Conservation (phyloP, 805 yeast species). For the Candida sanyiensis region DNA sequence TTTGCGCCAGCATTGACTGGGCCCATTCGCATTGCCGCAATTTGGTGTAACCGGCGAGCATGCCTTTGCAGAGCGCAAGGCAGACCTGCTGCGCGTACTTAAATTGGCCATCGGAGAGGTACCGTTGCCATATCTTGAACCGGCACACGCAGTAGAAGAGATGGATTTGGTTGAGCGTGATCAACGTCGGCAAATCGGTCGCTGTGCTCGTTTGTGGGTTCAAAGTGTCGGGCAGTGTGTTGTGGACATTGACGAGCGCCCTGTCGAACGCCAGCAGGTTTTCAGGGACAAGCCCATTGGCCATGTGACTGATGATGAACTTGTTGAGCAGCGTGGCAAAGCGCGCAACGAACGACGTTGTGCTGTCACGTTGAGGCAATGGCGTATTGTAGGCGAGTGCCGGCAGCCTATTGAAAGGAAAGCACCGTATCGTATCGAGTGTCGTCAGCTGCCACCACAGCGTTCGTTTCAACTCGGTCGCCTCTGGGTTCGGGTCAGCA, state of each 20-base stretch:
- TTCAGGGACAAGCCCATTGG: no score
- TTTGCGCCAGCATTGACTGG: not conserved
- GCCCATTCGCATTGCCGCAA: slow-evolving; percentile 1
- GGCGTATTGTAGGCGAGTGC: not conserved
- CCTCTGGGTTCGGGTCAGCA: not conserved
- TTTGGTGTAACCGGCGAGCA: not conserved
- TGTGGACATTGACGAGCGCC: no score
- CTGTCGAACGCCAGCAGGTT: no score
- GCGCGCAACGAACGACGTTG: not conserved
- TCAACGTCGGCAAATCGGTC: not conserved
- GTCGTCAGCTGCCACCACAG: slow-evolving; percentile 2
- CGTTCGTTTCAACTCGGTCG: slow-evolving; percentile 1
- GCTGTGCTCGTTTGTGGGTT: no score
- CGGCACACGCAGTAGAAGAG: not conserved
- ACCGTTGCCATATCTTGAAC: slow-evolving; percentile 2
- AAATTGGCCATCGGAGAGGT: not conserved
- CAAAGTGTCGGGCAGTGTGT: no score
- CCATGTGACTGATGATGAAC: not conserved
- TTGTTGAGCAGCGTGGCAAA: not conserved
- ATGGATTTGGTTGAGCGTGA: not conserved
- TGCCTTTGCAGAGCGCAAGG: not conserved
- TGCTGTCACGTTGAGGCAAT: not conserved
- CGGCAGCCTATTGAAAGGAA: slow-evolving; percentile 3
- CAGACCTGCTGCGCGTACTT: not conserved
- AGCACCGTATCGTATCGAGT: slow-evolving; percentile 5